Percentiles rank a stretch among this genome's conserved stretches.
phyloP scores from a whole-genome alignment of 345 rosid genomes.

The Barbarea vulgaris region DNA sequence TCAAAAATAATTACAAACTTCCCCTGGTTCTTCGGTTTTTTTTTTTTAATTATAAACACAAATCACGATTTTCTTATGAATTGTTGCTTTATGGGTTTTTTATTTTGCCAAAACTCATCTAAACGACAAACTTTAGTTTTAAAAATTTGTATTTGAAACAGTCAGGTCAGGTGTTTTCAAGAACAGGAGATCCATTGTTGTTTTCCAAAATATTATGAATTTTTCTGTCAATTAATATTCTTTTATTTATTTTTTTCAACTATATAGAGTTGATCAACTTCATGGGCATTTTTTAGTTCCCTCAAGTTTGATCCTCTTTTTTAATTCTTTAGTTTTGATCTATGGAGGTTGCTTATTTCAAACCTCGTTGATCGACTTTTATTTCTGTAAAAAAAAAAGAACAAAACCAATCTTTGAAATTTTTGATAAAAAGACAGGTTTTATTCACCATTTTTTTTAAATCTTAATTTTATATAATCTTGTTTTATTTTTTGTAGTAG shows the following conservation, averaged over 20 bases:
- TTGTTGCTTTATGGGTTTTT: slow-evolving; percentile 61
- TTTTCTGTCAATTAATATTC: slow-evolving; percentile 18
- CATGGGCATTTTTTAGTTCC: slow-evolving; percentile 73
- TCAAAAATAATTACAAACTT: neutral
- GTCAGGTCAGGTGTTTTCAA: slow-evolving; percentile 70
- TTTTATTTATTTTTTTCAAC: neutral
- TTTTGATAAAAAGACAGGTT: slow-evolving; percentile 51
- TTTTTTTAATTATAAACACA: slow-evolving; percentile 49
- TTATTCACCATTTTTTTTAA: neutral
- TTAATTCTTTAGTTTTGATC: slow-evolving; percentile 30
- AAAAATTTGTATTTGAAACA: slow-evolving; percentile 18
- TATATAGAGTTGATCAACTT: slow-evolving; percentile 50
- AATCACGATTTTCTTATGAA: slow-evolving; percentile 53
- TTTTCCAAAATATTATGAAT: slow-evolving; percentile 3
- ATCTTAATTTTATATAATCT: neutral
- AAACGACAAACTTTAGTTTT: neutral
- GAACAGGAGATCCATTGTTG: slow-evolving; percentile 64
- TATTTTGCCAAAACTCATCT: slow-evolving; percentile 41
- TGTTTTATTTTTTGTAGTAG: neutral
- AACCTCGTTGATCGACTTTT: slow-evolving; percentile 52
- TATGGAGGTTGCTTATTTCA: slow-evolving; percentile 73
- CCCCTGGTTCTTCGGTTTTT: slow-evolving; percentile 38
- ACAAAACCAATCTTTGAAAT: slow-evolving; percentile 45
- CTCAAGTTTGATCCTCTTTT: slow-evolving; percentile 43
- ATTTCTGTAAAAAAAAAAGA: neutral